Evolutionary conservation across 2,329 filamentous ascomycete genomes (phyloP), one percentile per base, ranked within the genome.

Genomic region (Myriosclerotinia duriaeana): DNA sequence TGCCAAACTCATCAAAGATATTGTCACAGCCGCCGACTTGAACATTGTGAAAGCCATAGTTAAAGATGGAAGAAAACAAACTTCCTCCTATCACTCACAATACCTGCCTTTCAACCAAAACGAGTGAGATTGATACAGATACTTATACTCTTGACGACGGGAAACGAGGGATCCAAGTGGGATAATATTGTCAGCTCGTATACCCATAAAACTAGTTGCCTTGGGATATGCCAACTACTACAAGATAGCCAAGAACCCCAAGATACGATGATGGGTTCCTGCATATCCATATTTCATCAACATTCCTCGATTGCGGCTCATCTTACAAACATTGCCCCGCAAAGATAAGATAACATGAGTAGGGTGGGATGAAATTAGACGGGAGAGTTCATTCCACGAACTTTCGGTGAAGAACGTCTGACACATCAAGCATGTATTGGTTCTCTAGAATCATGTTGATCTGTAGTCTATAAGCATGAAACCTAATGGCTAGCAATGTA

Each of bases 281-380:
- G 63, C 54, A 59, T 59, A 65, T 38, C 22, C 26, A 60, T 50
- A 22, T 22, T 44, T 38, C 15, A 44, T 17, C 42, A 30, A 42
- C 52, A 54, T 53, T 53, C 5, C 30, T 58, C 40, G n/a, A 65
- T 53, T 50, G 44, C 44, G 30, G 34, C n/a, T n/a, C n/a, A n/a
- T n/a, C 34, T 59, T 40, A 52, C 48, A 26, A 65, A 52, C 30
- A 40, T 52, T 52, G 17, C 53, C 53, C 46, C 44, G 63, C 22
- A 65, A n/a, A 65, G 63, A 65, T 65, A 65, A 65, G 63, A n/a
- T n/a, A n/a, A 64, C 40, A 34, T 56, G 40, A 38, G 12, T 36
- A 64, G 46, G 53, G 62, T 58, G 53, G 53, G n/a, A n/a, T n/a
- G 26, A 6, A 11, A 30, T 15, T 42, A 14, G 5, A 44, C 22